Evolutionary conservation across 2,329 filamentous ascomycete species (phyloP), one percentile per base, ranked within the genome.

Genomic region (Alternaria postmessia): DNA sequence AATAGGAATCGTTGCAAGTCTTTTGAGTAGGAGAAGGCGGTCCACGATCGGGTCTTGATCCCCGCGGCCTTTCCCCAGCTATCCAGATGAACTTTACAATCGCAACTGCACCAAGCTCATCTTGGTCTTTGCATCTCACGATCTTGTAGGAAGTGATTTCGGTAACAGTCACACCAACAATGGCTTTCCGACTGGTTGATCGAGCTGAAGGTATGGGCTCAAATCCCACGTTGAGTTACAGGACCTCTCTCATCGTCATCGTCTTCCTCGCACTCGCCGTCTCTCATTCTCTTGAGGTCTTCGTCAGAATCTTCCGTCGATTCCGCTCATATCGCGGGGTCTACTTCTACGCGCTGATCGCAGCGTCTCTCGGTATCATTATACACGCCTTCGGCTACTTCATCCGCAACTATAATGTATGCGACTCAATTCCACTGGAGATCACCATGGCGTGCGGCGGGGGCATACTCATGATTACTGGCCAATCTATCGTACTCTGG

Each of bases 401-500:
- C 46, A 26, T 69, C 16, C 61, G 57, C 30, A 58, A 54, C 57
- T 66, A 57, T 34, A 51, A 49, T 28, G 44, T 65, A 41, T 54
- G 51, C 4, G 39, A 56, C n/a, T 58, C 58, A 22, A 38, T 42
- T 3, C 76, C 78, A 2, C 76, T 81, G 5, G 79, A 79, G 12
- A 66, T 83, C 5, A 71, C 83, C 12, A 18, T 61, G 41, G 47
- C 81, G 76, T 22, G 61, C 87, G 59, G 86, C 8, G 86, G 85
- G 8, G 84, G 86, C 81, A 83, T 83, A 70, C 66, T 77, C 3
- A 88, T 89, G 85, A 84, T 89, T 0, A 88, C 86, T 0, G 87
- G 86, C 0, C 85, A 88, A 67, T 82, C 82, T 1, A 61, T 88
- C n/a, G 87, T 89, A 1, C 78, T 89, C 0, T 89, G 86, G 75